A percentile compares a stretch with the other conserved stretches of the same genome.
These are phyloP conservation scores for Polyporus arcularius DNA, from an alignment of 768 basidiomycete genomes.

Conservation along the genomic window DNA sequence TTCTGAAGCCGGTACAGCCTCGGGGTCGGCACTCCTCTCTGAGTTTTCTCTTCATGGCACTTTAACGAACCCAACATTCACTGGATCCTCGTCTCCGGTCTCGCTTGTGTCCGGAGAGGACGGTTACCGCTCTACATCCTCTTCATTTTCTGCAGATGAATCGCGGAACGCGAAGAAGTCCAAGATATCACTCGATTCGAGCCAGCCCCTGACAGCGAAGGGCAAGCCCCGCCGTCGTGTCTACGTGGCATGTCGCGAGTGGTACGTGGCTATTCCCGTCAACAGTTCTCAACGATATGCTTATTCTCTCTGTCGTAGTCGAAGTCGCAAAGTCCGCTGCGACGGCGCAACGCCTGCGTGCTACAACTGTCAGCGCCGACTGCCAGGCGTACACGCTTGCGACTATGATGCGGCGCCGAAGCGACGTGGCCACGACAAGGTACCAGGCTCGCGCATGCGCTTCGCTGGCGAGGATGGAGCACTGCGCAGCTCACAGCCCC, in stretches of 20 bases:
- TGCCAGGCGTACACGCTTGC: slow-evolving; percentile 41
- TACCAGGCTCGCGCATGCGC: slow-evolving; percentile 73
- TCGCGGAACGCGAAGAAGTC: slow-evolving; percentile 33
- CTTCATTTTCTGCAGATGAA: background rate
- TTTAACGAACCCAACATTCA: background rate
- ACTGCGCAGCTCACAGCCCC: slow-evolving; percentile 31
- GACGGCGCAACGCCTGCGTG: slow-evolving; percentile 78
- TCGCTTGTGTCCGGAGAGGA: background rate
- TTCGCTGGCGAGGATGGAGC: slow-evolving; percentile 40
- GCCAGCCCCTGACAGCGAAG: slow-evolving; percentile 78
- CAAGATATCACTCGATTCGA: slow-evolving; percentile 67
- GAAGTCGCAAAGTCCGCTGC: slow-evolving; percentile 77
- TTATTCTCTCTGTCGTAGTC: slow-evolving; percentile 44
- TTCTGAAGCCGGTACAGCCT: no score
- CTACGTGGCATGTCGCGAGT: slow-evolving; percentile 82
- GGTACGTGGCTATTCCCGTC: slow-evolving; percentile 42
- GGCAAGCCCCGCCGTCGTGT: slow-evolving; percentile 74
- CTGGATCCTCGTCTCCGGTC: background rate
- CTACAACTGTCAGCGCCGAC: slow-evolving; percentile 67
- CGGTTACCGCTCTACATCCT: background rate
- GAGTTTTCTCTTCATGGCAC: background rate
- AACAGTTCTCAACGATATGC: background rate
- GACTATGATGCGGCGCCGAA: slow-evolving; percentile 72
- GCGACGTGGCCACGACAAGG: slow-evolving; percentile 78
- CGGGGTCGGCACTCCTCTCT: background rate